Percentiles rank a stretch among this genome's conserved stretches.
Conservation (phyloP, 257 asterid species). For the Pogostemon cablin region DNA sequence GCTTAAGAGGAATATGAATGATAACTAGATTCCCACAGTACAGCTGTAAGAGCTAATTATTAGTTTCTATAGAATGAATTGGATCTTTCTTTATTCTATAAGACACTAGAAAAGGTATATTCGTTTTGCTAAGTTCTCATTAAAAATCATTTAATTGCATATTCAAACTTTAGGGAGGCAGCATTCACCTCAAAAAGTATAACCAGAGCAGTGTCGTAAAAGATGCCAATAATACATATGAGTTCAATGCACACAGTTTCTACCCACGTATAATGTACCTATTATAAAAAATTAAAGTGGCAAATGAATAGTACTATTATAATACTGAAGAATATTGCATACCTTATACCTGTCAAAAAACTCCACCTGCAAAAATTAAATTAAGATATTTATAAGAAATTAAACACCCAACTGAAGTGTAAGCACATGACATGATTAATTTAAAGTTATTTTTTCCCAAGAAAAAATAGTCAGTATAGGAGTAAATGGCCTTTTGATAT, state of each 20-base stretch:
- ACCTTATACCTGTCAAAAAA: conserved; percentile 96
- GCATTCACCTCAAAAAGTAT: neutral
- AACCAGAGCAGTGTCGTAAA: neutral
- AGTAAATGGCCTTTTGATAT: conserved; percentile 2
- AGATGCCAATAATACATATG: conserved; percentile 5
- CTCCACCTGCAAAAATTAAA: conserved; percentile 67
- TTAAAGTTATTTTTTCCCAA: neutral
- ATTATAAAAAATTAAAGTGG: conserved; percentile 7
- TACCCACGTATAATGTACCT: neutral
- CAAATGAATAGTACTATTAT: conserved; percentile 10
- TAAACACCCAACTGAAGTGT: conserved; percentile 5
- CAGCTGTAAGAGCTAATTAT: too few species aligned
- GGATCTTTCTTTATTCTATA: too few species aligned
- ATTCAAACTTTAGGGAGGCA: neutral
- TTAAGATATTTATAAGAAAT: conserved; percentile 30
- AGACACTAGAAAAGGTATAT: too few species aligned
- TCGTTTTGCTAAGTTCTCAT: neutral
- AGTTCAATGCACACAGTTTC: conserved; percentile 3
- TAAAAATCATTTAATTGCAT: neutral
- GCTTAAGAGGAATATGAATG: too few species aligned
- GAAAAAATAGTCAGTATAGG: conserved; percentile 3
- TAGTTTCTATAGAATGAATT: too few species aligned
- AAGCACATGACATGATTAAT: too few species aligned
- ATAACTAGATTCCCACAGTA: too few species aligned
- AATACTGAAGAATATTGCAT: conserved; percentile 30